Percentiles rank a stretch among this genome's conserved stretches.
These are phyloP conservation scores for Uncinocarpus reesii DNA, from an alignment of 2,329 filamentous ascomycete species.

Conservation along the genomic window DNA sequence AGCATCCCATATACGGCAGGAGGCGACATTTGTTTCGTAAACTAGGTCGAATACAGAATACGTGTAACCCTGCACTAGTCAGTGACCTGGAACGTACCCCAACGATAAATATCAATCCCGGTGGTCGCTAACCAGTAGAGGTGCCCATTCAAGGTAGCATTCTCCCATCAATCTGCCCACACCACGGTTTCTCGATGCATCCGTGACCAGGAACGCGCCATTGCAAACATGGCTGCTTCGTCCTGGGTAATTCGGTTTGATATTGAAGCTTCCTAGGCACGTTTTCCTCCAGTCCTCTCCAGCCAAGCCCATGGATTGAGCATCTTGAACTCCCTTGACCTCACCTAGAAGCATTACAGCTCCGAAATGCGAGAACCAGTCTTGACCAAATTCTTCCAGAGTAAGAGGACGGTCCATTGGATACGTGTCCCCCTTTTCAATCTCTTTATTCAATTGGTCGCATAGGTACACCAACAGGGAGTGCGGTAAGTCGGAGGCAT, in stretches of 20 bases:
- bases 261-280: conserved; percentile 83
- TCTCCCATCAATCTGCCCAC: conserved; percentile 68
- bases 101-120: conserved; percentile 16
- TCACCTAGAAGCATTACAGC: conserved; percentile 78
- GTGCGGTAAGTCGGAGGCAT: conserved; percentile 63
- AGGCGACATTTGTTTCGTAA: conserved; percentile 86
- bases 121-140: conserved; percentile 43
- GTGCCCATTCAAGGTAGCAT: conserved; percentile 66
- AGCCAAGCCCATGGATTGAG: conserved; percentile 39
- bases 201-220: conserved; percentile 63
- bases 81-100: conserved; percentile 23
- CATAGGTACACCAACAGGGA: conserved; percentile 67
- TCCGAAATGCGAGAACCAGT: conserved; percentile 88
- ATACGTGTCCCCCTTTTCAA: conserved; percentile 85
- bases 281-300: conserved; percentile 66
- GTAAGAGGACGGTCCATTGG: conserved; percentile 71
- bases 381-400: conserved; percentile 62
- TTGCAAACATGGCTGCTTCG: conserved; percentile 81
- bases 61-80: conserved; percentile 55
- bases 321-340: conserved; percentile 52
- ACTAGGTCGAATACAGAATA: conserved; percentile 93
- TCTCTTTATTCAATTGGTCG: conserved; percentile 78
- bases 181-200: conserved; percentile 61
- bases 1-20: conserved; percentile 82
- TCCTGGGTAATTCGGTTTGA: conserved; percentile 88